Evolutionary conservation across 2,329 filamentous ascomycete species (phyloP).

Genomic region (Cladobotryum mycophilum): DNA sequence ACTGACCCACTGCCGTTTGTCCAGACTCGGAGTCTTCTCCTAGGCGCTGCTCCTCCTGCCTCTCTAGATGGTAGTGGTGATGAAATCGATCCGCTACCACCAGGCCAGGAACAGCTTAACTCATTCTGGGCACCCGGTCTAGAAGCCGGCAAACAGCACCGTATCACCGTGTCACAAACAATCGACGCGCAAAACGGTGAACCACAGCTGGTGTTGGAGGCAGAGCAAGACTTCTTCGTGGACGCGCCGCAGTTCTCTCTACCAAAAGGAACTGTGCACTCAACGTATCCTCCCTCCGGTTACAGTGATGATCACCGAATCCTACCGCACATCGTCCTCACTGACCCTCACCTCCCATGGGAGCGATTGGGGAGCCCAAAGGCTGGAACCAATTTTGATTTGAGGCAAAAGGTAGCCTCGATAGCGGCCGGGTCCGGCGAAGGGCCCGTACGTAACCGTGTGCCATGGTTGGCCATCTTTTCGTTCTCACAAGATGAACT

Average conservation of each 20-base stretch:
- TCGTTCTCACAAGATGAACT: constrained; percentile 30
- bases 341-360: constrained; percentile 39
- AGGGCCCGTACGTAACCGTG: constrained; percentile 15
- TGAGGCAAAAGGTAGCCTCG: not conserved
- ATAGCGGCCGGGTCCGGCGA: not conserved
- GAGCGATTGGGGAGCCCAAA: constrained; percentile 23
- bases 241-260: constrained; percentile 31
- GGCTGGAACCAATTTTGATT: not conserved
- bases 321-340: constrained; percentile 40
- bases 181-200: not conserved
- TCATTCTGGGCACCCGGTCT: constrained; percentile 17
- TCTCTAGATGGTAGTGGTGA: not conserved
- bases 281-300: constrained; percentile 34
- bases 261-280: constrained; percentile 27
- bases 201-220: not conserved
- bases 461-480: constrained; percentile 36
- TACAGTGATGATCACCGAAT: constrained; percentile 26
- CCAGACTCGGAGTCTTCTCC: not conserved
- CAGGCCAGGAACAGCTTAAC: constrained; percentile 15
- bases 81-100: constrained; percentile 2
- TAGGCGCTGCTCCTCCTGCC: not conserved
- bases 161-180: constrained; percentile 5
- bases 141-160: constrained; percentile 12
- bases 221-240: constrained; percentile 27
- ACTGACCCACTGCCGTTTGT: not conserved